A percentile compares a stretch with the other conserved stretches of the same genome.
phyloP scores from a whole-genome alignment of 2,329 filamentous ascomycete genomes.

The Piedraia hortae region DNA sequence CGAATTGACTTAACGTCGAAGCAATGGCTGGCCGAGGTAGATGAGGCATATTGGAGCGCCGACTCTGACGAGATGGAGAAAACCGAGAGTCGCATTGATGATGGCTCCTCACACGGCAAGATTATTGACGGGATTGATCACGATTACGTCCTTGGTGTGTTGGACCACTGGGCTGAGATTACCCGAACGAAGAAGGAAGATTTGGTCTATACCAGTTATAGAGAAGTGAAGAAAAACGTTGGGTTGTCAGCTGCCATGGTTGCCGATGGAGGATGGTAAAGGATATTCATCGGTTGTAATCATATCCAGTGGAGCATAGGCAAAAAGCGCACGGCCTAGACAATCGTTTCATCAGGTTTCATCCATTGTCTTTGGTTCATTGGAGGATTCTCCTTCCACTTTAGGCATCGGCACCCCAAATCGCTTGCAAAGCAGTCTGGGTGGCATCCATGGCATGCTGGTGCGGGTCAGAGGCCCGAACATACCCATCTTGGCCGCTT shows the following conservation, averaged over 20 bases:
- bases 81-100: constrained; percentile 2
- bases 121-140: constrained; percentile 28
- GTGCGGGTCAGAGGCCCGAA: constrained; percentile 68
- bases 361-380: too few relatives aligned
- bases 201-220: constrained; percentile 63
- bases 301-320: too few relatives aligned
- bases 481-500: constrained; percentile 75
- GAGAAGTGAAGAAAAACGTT: constrained; percentile 83
- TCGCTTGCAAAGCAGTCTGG: constrained; percentile 68
- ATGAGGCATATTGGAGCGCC: constrained; percentile 19
- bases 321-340: too few relatives aligned
- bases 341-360: too few relatives aligned
- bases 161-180: constrained; percentile 48
- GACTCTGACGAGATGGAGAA: constrained; percentile 5
- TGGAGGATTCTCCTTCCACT: too few relatives aligned
- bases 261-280: constrained; percentile 84
- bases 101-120: constrained; percentile 3
- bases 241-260: constrained; percentile 76
- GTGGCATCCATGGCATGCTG: constrained; percentile 45
- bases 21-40: constrained; percentile 53
- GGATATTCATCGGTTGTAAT: too few relatives aligned
- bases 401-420: constrained; percentile 75
- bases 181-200: constrained; percentile 44
- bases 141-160: constrained; percentile 34
- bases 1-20: constrained; percentile 45